Conservation (phyloP, 805 yeast genomes). For the Yamadazyma endophytica region DNA sequence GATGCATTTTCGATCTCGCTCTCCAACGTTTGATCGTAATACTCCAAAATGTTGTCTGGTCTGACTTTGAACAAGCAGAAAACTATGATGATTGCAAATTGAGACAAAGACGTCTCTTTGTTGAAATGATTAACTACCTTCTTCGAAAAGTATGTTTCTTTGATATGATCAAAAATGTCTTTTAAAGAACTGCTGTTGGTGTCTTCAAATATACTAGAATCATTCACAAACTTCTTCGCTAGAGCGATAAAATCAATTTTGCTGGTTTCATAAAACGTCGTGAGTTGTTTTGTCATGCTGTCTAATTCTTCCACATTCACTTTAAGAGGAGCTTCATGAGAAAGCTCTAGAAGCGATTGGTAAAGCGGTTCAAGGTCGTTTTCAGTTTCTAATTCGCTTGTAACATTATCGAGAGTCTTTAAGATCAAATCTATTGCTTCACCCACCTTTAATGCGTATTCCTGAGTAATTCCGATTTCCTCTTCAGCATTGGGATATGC, state of each 20-base stretch:
- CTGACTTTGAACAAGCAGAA: slow-evolving; percentile 12
- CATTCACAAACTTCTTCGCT: slow-evolving; percentile 1
- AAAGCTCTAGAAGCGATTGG: slow-evolving; percentile 17
- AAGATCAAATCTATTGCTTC: slow-evolving; percentile 12
- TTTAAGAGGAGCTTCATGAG: slow-evolving; percentile 18
- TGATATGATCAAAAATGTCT: slow-evolving; percentile 4
- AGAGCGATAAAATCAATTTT: slow-evolving; percentile 9
- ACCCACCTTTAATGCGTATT: slow-evolving; percentile 26
- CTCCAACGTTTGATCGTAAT: not conserved
- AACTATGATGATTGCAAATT: slow-evolving; percentile 9
- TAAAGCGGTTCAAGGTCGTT: no score
- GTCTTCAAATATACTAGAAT: slow-evolving; percentile 2
- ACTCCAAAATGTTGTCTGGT: slow-evolving; percentile 2
- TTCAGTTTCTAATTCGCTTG: no score
- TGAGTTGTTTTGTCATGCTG: slow-evolving; percentile 34
- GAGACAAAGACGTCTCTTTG: slow-evolving; percentile 2
- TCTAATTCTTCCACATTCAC: slow-evolving; percentile 31
- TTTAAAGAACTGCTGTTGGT: slow-evolving; percentile 1
- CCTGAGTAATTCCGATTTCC: slow-evolving; percentile 17
- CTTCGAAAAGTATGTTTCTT: slow-evolving; percentile 3
- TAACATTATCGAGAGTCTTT: no score
- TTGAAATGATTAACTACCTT: slow-evolving; percentile 7
- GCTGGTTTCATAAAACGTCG: slow-evolving; percentile 19
- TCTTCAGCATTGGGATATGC: no score
- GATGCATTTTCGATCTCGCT: slow-evolving; percentile 6